These are phyloP conservation scores for Chlamydomonas incerta DNA, from an alignment of 139 green algal genomes.

Conservation along the genomic window DNA sequence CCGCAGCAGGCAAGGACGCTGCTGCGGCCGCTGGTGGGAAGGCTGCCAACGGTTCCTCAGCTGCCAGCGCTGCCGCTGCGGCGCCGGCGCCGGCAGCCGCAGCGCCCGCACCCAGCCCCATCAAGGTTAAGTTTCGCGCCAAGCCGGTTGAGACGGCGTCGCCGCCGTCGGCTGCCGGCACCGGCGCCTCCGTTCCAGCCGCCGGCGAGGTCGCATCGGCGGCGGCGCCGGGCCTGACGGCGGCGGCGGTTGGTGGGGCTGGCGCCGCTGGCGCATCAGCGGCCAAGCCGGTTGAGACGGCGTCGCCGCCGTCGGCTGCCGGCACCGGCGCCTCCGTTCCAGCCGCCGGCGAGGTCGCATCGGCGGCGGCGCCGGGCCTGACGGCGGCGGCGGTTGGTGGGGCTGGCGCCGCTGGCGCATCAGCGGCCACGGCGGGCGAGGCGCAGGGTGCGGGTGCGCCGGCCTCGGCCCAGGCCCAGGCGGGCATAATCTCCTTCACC, in stretches of 20 bases:
- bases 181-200: neutral
- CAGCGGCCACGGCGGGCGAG: too few species aligned
- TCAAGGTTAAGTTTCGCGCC: constrained; percentile 36
- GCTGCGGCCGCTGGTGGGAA: too few species aligned
- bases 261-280: too few species aligned
- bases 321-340: neutral
- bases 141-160: constrained; percentile 2
- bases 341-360: neutral
- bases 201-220: neutral
- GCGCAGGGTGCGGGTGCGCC: neutral
- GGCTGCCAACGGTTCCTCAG: neutral
- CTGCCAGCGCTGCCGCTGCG: neutral
- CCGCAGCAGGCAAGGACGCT: too few species aligned
- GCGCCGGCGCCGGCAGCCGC: neutral
- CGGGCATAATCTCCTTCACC: neutral
- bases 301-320: neutral
- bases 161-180: neutral
- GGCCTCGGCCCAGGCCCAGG: neutral
- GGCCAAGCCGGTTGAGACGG: constrained; percentile 16
- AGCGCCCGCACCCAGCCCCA: constrained; percentile 9
- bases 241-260: too few species aligned
- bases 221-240: too few species aligned
- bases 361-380: too few species aligned
- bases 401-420: too few species aligned
- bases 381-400: neutral